A percentile compares a stretch with the other conserved stretches of the same genome.
Evolutionary conservation across 768 basidiomycete species (phyloP).

Genomic region (Kockovaella imperatae): DNA sequence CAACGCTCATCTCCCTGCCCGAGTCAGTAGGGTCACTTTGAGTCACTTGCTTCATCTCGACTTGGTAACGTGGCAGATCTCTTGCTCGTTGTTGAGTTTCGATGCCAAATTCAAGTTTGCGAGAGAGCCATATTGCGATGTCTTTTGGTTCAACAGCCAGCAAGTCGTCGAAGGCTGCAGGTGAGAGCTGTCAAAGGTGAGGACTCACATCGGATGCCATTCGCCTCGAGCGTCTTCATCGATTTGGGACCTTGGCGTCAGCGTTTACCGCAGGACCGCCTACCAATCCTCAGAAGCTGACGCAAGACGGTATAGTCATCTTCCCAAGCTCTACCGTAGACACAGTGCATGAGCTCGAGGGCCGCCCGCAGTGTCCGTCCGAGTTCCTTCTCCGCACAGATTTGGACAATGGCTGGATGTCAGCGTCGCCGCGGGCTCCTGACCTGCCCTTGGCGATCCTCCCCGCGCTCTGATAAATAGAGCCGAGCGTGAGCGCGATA

Average conservation of each 20-base stretch:
- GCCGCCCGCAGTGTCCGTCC: slow-evolving; percentile 65
- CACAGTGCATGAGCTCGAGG: slow-evolving; percentile 69
- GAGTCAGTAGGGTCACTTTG: slow-evolving; percentile 9
- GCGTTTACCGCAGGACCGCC: background rate
- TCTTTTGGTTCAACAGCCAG: slow-evolving; percentile 12
- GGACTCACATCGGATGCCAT: slow-evolving; percentile 51
- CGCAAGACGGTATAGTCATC: slow-evolving; percentile 72
- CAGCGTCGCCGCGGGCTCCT: slow-evolving; percentile 1
- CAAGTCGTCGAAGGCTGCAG: slow-evolving; percentile 22
- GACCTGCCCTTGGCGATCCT: slow-evolving; percentile 75
- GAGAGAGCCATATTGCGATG: slow-evolving; percentile 17
- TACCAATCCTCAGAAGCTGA: slow-evolving; percentile 80
- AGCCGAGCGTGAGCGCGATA: slow-evolving; percentile 56
- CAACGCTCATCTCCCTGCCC: slow-evolving; percentile 38
- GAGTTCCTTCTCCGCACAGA: slow-evolving; percentile 58
- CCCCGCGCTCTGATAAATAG: slow-evolving; percentile 65
- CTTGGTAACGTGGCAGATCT: too few relatives aligned
- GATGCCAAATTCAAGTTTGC: slow-evolving; percentile 17
- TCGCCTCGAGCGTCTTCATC: slow-evolving; percentile 62
- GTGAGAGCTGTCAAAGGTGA: background rate
- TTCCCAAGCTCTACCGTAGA: slow-evolving; percentile 86
- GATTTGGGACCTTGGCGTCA: slow-evolving; percentile 16
- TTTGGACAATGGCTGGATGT: slow-evolving; percentile 62
- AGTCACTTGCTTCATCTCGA: too few relatives aligned
- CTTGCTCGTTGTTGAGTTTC: slow-evolving; percentile 4